phyloP scores from a whole-genome alignment of 495 filamentous ascomycete genomes.

The Amphirosellinia nigrospora region DNA sequence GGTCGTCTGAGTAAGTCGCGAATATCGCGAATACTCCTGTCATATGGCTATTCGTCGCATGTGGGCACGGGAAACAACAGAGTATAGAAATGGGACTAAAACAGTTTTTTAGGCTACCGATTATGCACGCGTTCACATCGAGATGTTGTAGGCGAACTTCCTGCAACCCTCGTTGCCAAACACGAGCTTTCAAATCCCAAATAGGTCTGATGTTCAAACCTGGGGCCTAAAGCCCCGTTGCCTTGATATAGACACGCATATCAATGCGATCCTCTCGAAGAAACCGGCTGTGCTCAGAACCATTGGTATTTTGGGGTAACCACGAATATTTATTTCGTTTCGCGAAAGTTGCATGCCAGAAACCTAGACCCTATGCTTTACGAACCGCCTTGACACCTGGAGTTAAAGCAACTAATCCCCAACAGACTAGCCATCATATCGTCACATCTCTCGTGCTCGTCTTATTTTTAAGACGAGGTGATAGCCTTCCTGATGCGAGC shows the following conservation, averaged over 20 bases:
- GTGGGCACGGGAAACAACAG: background rate
- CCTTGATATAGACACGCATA: conserved; percentile 14
- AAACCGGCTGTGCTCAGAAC: conserved; percentile 30
- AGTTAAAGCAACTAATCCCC: conserved; percentile 44
- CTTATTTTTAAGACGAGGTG: conserved; percentile 68
- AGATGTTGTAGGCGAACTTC: background rate
- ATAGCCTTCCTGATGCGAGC: conserved; percentile 77
- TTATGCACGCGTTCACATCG: conserved; percentile 13
- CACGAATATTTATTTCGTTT: conserved; percentile 42
- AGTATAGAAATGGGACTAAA: conserved; percentile 5
- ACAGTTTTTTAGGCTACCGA: conserved; percentile 23
- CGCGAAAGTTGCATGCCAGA: conserved; percentile 45
- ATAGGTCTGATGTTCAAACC: conserved; percentile 10
- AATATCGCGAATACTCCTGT: background rate
- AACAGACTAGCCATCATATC: conserved; percentile 35
- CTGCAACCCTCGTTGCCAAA: conserved; percentile 1
- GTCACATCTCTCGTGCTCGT: conserved; percentile 29
- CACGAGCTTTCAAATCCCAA: conserved; percentile 19
- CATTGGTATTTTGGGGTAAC: conserved; percentile 42
- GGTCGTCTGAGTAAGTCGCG: no score
- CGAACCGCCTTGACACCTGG: conserved; percentile 46
- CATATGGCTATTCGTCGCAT: background rate
- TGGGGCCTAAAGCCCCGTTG: background rate
- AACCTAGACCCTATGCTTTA: conserved; percentile 48
- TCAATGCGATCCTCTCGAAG: conserved; percentile 6